Evolutionary conservation across 1,284 basidiomycete genomes (phyloP), one percentile per base, ranked within the genome.

Genomic region (Puccinia brachypodii): DNA sequence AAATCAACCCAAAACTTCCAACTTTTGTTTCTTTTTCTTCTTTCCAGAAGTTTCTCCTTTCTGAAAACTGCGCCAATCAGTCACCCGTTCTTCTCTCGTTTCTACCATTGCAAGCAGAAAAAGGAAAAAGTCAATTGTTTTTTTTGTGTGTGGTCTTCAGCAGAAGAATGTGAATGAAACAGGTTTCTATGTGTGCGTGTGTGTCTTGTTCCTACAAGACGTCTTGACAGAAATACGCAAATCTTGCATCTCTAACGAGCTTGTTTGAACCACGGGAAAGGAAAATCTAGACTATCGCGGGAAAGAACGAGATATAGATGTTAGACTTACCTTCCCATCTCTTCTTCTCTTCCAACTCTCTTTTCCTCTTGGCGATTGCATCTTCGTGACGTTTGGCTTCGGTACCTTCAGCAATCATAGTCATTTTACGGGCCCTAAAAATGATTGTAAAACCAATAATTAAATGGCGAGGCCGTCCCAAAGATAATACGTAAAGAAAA

Each of bases 31-130:
- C 40, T 79, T 79, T 28, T 79, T 79, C 56, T 79, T 79, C 44
- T 79, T 79, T 9, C 68, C 68, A 19, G 77, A 79, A n/a, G 36
- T 62, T 44, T 62, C 77, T 8, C 77, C 68, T 47, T 72, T 79
- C 33, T 79, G 77, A 53, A 79, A 79, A 47, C 77, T 79, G 22
- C 77, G 66, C 77, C 77, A 79, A 47, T 79, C 77, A 11, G 77
- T 79, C 28, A 79, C 77, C 13, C 77, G 6, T 25, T 71, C 77
- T 60, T 79, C 77, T 28, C 77, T 44, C 1, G 77, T 79, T 56
- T 79, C 77, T 79, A 44, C 42, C 38, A 44, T 14, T n/a, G 38
- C 14, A 14, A 25, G 11, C 16, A 25, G 62, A 66, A 42, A 7
- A 68, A 14, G n/a, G 25, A 28, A 38, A 36, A n/a, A 71, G n/a